Percentiles rank a stretch among this genome's conserved stretches.
These are phyloP conservation scores for Cenchrus fungigraminus DNA, from an alignment of 176 grass and related monocot genomes.

Conservation along the genomic window DNA sequence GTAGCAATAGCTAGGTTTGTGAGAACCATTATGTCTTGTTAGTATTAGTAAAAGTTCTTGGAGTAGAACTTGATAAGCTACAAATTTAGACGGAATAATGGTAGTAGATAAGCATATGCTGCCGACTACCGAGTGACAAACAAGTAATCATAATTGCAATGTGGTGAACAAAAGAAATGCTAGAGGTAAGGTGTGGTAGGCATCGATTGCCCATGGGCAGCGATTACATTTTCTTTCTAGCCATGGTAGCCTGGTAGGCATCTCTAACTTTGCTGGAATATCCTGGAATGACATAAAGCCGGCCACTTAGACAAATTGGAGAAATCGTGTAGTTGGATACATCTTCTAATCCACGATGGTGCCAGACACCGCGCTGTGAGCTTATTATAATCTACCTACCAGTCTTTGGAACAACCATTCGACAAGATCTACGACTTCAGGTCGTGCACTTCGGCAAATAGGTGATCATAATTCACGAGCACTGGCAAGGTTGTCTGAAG, in stretches of 20 bases:
- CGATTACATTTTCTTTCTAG: slow-evolving; percentile 34
- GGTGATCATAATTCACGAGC: neutral
- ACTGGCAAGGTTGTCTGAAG: neutral
- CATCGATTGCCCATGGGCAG: neutral
- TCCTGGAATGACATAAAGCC: neutral
- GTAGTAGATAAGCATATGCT: neutral
- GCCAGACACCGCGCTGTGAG: neutral
- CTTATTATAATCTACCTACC: neutral
- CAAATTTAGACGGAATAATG: neutral
- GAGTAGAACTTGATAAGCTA: neutral
- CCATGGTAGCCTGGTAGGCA: neutral
- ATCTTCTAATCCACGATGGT: neutral
- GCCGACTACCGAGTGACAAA: neutral
- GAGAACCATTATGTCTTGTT: neutral
- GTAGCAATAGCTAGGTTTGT: slow-evolving; percentile 2
- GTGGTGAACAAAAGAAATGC: neutral
- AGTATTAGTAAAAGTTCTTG: neutral
- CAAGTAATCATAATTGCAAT: neutral
- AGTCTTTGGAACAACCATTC: neutral
- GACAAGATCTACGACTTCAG: neutral
- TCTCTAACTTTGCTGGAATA: neutral
- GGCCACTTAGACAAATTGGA: neutral
- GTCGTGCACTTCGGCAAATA: neutral
- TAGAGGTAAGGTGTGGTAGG: neutral
- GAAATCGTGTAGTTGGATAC: neutral